phyloP scores from a whole-genome alignment of 305 asterid species.

The Petunia hybrid region DNA sequence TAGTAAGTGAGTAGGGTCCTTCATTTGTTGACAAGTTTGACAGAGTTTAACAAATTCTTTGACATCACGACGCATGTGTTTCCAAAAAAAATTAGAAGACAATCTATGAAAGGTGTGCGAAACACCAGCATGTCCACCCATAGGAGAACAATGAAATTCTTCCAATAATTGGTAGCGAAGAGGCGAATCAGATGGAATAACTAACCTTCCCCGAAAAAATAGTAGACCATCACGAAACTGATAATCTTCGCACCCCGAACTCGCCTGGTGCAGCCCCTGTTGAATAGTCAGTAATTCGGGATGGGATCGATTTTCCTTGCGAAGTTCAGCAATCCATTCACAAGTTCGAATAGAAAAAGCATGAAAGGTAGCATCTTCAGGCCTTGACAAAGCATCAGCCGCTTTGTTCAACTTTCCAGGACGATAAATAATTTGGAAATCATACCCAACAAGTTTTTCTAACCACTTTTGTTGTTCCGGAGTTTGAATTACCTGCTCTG shows the following conservation, averaged over 20 bases:
- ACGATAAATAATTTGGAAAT: slow-evolving; percentile 12
- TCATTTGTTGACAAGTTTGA: neutral
- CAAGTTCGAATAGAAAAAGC: no score
- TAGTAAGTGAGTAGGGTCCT: neutral
- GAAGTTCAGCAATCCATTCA: no score
- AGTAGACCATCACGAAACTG: no score
- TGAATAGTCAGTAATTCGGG: no score
- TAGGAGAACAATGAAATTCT: neutral
- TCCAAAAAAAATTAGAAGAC: no score
- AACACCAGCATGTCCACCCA: slow-evolving; percentile 10
- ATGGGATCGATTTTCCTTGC: no score
- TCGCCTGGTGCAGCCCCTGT: no score
- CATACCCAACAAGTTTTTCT: neutral
- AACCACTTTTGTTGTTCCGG: neutral
- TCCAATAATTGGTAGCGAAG: neutral
- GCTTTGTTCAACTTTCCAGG: neutral
- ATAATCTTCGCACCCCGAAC: neutral
- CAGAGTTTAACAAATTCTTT: neutral
- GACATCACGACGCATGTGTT: neutral
- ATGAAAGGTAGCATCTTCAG: no score
- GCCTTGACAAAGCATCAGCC: slow-evolving; percentile 2
- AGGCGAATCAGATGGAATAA: no score
- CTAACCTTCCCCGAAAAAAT: no score
- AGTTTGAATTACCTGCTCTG: no score
- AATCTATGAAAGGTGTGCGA: neutral